Evolutionary conservation across 257 asterid species (phyloP).

Genomic region (Salvia splendens): DNA sequence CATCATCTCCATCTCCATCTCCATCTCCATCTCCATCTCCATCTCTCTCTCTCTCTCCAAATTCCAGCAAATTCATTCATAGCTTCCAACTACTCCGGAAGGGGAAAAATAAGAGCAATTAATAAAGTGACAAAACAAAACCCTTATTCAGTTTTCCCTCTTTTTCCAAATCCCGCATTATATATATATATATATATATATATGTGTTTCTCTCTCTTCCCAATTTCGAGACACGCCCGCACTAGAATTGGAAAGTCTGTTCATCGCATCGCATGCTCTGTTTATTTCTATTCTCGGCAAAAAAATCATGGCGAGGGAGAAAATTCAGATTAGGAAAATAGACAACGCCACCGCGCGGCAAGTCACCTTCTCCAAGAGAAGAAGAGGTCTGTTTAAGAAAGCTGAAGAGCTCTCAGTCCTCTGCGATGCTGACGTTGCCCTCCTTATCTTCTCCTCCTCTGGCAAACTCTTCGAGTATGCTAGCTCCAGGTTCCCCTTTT

Average conservation of each 20-base stretch:
- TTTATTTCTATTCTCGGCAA: constrained; percentile 15
- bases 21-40: background rate
- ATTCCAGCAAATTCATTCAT: background rate
- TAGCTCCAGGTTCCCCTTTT: constrained; percentile 56
- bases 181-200: no score
- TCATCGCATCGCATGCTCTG: constrained; percentile 28
- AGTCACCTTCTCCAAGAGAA: constrained; percentile 75
- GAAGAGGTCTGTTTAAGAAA: constrained; percentile 85
- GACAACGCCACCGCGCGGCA: constrained; percentile 77
- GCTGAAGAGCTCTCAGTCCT: constrained; percentile 88
- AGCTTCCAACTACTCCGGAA: background rate
- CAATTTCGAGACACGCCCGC: background rate
- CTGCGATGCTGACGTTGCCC: constrained; percentile 70
- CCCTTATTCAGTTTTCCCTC: background rate
- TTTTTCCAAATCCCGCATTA: no score
- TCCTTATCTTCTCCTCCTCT: constrained; percentile 70
- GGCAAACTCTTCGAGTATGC: constrained; percentile 72
- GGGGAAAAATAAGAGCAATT: background rate
- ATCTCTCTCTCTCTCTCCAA: background rate
- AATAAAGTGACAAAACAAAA: background rate
- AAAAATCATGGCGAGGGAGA: constrained; percentile 65
- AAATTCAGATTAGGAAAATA: constrained; percentile 77
- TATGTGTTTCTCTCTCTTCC: constrained; percentile 3
- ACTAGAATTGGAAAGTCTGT: constrained; percentile 4
- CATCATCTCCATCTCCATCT: background rate